phyloP scores from a whole-genome alignment of 1,284 basidiomycete genomes.

The Naganishia cerealis region DNA sequence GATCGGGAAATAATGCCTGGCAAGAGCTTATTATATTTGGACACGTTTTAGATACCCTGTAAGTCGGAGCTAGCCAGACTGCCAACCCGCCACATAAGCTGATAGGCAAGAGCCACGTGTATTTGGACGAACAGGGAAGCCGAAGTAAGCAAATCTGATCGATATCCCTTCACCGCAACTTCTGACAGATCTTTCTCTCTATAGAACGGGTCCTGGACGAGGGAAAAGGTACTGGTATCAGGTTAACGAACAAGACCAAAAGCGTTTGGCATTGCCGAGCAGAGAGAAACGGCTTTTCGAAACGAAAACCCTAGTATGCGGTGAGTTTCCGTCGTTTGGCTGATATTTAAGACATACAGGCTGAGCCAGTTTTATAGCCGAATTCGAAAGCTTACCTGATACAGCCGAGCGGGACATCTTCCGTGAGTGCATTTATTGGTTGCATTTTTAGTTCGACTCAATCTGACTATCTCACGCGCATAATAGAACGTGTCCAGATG shows the following conservation, averaged over 20 bases:
- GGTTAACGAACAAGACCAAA: constrained; percentile 8
- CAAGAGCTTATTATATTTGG: neutral
- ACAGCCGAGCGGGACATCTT: constrained; percentile 51
- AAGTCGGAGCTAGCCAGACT: neutral
- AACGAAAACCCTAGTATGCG: constrained; percentile 40
- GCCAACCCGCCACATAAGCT: neutral
- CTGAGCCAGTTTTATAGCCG: constrained; percentile 6
- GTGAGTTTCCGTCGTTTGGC: constrained; percentile 35
- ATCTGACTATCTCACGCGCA: neutral
- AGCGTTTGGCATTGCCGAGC: constrained; percentile 35
- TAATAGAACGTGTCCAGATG: constrained; percentile 50
- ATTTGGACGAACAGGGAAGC: constrained; percentile 39
- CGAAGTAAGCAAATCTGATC: constrained; percentile 9
- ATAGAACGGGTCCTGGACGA: constrained; percentile 30
- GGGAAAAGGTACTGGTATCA: constrained; percentile 44
- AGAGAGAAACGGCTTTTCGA: constrained; percentile 44
- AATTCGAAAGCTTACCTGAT: constrained; percentile 39
- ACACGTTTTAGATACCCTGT: constrained; percentile 24
- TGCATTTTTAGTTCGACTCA: neutral
- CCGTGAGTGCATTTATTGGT: constrained; percentile 44
- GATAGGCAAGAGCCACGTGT: too few relatives aligned
- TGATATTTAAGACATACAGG: neutral
- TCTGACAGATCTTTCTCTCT: neutral
- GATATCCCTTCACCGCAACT: neutral
- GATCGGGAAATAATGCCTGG: neutral